Evolutionary conservation across 169 alveolate species (phyloP), one percentile per base, ranked within the genome.

Genomic region (Plasmodium chabaudi): DNA sequence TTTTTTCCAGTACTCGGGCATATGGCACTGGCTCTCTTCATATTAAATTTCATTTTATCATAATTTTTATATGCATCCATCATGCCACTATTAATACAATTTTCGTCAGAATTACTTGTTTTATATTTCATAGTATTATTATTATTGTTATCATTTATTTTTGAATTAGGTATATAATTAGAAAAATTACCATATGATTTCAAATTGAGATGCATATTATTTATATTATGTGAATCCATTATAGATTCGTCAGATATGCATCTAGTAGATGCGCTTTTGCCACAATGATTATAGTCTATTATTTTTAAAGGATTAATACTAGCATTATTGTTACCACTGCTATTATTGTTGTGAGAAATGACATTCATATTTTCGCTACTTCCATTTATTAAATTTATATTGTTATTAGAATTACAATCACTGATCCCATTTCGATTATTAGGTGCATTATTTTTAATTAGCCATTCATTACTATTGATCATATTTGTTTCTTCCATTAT

Each of bases 151-250:
- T 73, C 72, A 42, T 17, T 21, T 13, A 59, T 44, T 65, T 19
- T 21, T 12, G 88, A 49, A 12, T 42, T 75, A 44, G 19, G n/a
- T n/a, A 56, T 25, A 67, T 61, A 61, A 55, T 67, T 60, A 4
- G 57, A 25, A 64, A 63, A 12, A 63, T 47, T 64, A 9, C 42
- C 25, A 47, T 63, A 61, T 3, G 59, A 51, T 49, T 56, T 63
- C 21, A 63, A 47, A 9, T 47, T 51, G 34, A 73, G 15, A 46
- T 42, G 67, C 25, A 27, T 23, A 44, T 39, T 75, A 39, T 63
- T 63, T 25, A 75, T 12, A 19, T 75, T 61, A 46, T 75, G 74
- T 63, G 88, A 9, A 64, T 75, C 88, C n/a, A 75, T 53, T 42
- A 68, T 12, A 47, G 88, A 10, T 10, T 15, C 68, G 42, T 75